Conservation (phyloP, 1,284 basidiomycete species). For the Xanthoconium separans region DNA sequence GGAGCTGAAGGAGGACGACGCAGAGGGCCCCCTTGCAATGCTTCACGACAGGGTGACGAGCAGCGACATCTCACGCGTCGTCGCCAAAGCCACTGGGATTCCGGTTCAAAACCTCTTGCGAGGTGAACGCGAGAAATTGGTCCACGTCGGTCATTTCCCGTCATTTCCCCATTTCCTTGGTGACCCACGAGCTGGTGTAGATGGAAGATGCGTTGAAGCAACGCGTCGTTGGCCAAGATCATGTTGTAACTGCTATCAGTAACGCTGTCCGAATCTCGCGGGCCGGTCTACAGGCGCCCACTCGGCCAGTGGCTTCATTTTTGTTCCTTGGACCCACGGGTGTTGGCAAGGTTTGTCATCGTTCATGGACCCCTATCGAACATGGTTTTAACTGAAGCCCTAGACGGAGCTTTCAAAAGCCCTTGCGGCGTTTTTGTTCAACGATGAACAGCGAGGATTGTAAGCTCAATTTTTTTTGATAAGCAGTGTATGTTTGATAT, state of each 20-base stretch:
- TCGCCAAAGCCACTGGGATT: conserved; percentile 89
- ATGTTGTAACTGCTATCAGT: conserved; percentile 77
- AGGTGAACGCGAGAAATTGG: conserved; percentile 86
- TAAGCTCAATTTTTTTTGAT: conserved; percentile 37
- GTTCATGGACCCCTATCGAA: not conserved
- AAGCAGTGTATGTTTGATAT: not conserved
- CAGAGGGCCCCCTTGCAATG: conserved; percentile 57
- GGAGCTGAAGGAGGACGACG: conserved; percentile 39
- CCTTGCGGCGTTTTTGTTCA: conserved; percentile 83
- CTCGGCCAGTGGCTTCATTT: conserved; percentile 88
- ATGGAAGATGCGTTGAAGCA: conserved; percentile 81
- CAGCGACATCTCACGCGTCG: conserved; percentile 85
- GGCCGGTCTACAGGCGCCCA: conserved; percentile 85
- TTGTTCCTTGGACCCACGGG: conserved; percentile 90
- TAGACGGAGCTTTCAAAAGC: conserved; percentile 89
- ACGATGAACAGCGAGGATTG: conserved; percentile 84
- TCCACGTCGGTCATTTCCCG: conserved; percentile 59
- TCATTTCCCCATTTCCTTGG: conserved; percentile 11
- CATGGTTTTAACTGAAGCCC: conserved; percentile 1
- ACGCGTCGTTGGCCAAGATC: conserved; percentile 88
- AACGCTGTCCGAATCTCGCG: conserved; percentile 90
- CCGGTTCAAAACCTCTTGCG: conserved; percentile 87
- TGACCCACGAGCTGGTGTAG: conserved; percentile 37
- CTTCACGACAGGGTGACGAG: conserved; percentile 86
- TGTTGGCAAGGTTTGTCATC: conserved; percentile 63